Evolutionary conservation across 805 yeast genomes (phyloP).

Genomic region (Metschnikowia borealis): DNA sequence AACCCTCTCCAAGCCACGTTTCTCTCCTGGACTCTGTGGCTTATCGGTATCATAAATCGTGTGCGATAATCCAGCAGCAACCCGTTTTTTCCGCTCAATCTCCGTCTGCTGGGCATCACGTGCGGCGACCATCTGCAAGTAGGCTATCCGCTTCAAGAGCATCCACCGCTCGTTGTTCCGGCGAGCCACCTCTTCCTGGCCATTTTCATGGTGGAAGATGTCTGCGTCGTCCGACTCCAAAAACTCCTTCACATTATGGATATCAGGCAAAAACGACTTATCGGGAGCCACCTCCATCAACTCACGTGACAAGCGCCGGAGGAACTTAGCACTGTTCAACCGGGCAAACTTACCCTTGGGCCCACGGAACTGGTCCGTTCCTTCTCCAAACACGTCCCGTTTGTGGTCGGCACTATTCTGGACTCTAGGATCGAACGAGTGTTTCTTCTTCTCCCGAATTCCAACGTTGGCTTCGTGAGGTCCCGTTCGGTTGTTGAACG

Average conservation of each 20-base stretch:
- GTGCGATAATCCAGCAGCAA: conserved; percentile 28
- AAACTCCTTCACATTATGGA: conserved; percentile 54
- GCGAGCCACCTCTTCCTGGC: conserved; percentile 34
- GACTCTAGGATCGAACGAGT: conserved; percentile 78
- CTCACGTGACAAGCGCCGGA: conserved; percentile 53
- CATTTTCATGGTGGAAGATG: conserved; percentile 35
- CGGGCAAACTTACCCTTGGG: conserved; percentile 45
- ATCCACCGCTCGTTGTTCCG: conserved; percentile 62
- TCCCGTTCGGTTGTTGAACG: conserved; percentile 88
- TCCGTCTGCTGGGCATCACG: conserved; percentile 40
- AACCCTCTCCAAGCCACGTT: too few species aligned
- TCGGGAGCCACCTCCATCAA: conserved; percentile 37
- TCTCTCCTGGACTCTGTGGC: too few species aligned
- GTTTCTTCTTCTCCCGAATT: conserved; percentile 74
- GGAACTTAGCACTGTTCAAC: conserved; percentile 50
- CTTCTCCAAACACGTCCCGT: conserved; percentile 73
- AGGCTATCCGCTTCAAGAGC: conserved; percentile 65
- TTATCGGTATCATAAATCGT: conserved; percentile 2
- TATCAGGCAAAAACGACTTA: conserved; percentile 48
- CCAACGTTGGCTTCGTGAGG: conserved; percentile 70
- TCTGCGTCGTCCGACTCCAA: conserved; percentile 43
- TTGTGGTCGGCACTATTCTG: conserved; percentile 61
- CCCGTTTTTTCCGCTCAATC: conserved; percentile 37
- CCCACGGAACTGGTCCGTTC: conserved; percentile 59
- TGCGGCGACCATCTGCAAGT: conserved; percentile 62